Percentiles rank a stretch among this genome's conserved stretches.
These are phyloP conservation scores for Plantago elongata DNA, from an alignment of 257 asterid genomes.

Conservation along the genomic window DNA sequence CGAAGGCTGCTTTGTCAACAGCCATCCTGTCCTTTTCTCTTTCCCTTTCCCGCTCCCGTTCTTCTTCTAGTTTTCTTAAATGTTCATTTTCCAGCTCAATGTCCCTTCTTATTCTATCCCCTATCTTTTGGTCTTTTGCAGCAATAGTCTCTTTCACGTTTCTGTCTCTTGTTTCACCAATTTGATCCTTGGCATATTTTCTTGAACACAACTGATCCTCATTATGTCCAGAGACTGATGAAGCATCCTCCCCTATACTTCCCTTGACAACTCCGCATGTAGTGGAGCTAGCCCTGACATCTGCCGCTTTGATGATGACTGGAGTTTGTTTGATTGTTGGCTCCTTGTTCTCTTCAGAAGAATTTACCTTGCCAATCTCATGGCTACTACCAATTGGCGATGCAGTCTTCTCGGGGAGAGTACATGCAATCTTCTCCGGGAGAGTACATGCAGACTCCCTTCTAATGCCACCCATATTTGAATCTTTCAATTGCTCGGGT, in stretches of 20 bases:
- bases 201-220: slow-evolving; percentile 24
- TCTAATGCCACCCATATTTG: slow-evolving; percentile 28
- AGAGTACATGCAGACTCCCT: slow-evolving; percentile 23
- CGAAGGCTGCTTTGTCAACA: slow-evolving; percentile 56
- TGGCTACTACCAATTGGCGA: slow-evolving; percentile 25
- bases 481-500: slow-evolving; percentile 26
- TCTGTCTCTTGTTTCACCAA: slow-evolving; percentile 34
- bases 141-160: slow-evolving; percentile 28
- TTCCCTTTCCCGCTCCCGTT: slow-evolving; percentile 90
- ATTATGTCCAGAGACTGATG: slow-evolving; percentile 34
- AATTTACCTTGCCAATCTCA: slow-evolving; percentile 22
- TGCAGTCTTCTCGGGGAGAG: slow-evolving; percentile 24
- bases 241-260: slow-evolving; percentile 36
- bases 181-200: slow-evolving; percentile 25
- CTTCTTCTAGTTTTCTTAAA: slow-evolving; percentile 64
- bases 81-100: slow-evolving; percentile 45
- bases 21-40: slow-evolving; percentile 96
- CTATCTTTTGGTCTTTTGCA: slow-evolving; percentile 32
- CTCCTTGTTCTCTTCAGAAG: slow-evolving; percentile 16
- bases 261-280: slow-evolving; percentile 31
- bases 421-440: slow-evolving; percentile 23
- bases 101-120: slow-evolving; percentile 46
- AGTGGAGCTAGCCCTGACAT: slow-evolving; percentile 27
- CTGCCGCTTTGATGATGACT: slow-evolving; percentile 32
- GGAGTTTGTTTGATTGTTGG: slow-evolving; percentile 24